These are phyloP conservation scores for Clonostachys rhizophaga DNA, from an alignment of 2,329 filamentous ascomycete species.

Conservation along the genomic window DNA sequence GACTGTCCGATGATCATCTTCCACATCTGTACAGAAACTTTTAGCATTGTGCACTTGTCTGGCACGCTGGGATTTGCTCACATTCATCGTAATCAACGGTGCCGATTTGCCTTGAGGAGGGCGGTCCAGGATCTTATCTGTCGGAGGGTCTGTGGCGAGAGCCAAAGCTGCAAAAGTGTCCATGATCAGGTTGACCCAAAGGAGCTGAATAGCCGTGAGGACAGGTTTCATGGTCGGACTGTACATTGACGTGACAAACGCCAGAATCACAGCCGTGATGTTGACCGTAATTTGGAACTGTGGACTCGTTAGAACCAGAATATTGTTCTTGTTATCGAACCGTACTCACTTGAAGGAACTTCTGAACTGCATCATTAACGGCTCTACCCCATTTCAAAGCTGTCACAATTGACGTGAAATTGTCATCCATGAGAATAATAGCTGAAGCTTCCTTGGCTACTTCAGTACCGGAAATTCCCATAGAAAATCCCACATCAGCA, in stretches of 20 bases:
- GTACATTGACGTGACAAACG: slow-evolving; percentile 59
- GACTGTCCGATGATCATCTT: slow-evolving; percentile 62
- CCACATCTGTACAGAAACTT: slow-evolving; percentile 40
- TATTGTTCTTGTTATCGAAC: not conserved
- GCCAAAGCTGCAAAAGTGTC: slow-evolving; percentile 64
- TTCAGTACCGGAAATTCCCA: slow-evolving; percentile 64
- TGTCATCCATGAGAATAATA: slow-evolving; percentile 64
- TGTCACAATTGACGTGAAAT: slow-evolving; percentile 62
- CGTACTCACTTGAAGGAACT: slow-evolving; percentile 54
- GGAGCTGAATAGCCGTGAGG: slow-evolving; percentile 60
- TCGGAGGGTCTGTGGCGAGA: slow-evolving; percentile 59
- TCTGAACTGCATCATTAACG: slow-evolving; percentile 64
- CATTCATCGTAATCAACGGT: slow-evolving; percentile 63
- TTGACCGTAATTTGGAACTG: slow-evolving; percentile 67
- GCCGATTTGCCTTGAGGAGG: slow-evolving; percentile 57
- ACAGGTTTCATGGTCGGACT: slow-evolving; percentile 50
- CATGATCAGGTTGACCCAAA: slow-evolving; percentile 67
- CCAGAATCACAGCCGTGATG: slow-evolving; percentile 62
- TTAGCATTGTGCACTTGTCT: not conserved
- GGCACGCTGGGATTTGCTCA: not conserved
- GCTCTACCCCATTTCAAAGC: slow-evolving; percentile 65
- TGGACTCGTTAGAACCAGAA: not conserved
- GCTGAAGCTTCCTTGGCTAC: slow-evolving; percentile 66
- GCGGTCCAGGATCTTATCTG: slow-evolving; percentile 50
- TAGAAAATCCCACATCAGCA: slow-evolving; percentile 64